Evolutionary conservation across 192 early-diverging fungal genomes (phyloP), one percentile per base, ranked within the genome.

Genomic region (Thoreauomyces humboldtii): DNA sequence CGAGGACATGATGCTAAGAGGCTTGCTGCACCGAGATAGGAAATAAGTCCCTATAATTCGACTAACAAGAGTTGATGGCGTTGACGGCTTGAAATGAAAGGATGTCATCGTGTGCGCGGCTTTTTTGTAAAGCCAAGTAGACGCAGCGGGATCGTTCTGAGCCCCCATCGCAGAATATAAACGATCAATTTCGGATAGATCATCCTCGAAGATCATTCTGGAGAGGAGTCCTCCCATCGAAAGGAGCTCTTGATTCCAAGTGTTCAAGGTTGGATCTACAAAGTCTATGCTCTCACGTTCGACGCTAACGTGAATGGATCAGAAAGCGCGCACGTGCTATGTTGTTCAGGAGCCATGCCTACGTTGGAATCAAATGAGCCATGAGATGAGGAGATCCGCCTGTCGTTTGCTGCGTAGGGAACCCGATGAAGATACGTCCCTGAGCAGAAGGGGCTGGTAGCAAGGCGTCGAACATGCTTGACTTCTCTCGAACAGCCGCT

Each of bases 281-380:
- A 96, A 93, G 53, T 96, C 93, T 29, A 96, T 83, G 12, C 77
- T 82, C 68, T 96, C 93, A 45, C 93, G 84, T 58, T 96, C 92
- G 2, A 95, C 93, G 17, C 38, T n/a, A n/a, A n/a, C n/a, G n/a
- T n/a, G n/a, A n/a, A n/a, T n/a, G n/a, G n/a, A n/a, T n/a, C n/a
- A n/a, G n/a, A n/a, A n/a, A n/a, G n/a, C n/a, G n/a, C n/a, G n/a
- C n/a, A n/a, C n/a, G n/a, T n/a, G n/a, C n/a, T n/a, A n/a, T n/a
- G n/a, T 41, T 41, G 38, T 41, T 12, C 11, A 41, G 38, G 38
- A 41, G n/a, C 11, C 38, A 41, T 41, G 9, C 38, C n/a, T 41
- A 41, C 24, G 93, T 96, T 0, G 92, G 93, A 59, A 95, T 95
- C 27, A 95, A 79, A 36, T 90, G 84, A 9, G 85, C 89, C 9